Evolutionary conservation across 495 filamentous ascomycete genomes (phyloP), one percentile per base, ranked within the genome.

Genomic region (Staphylotrichum longicolle): DNA sequence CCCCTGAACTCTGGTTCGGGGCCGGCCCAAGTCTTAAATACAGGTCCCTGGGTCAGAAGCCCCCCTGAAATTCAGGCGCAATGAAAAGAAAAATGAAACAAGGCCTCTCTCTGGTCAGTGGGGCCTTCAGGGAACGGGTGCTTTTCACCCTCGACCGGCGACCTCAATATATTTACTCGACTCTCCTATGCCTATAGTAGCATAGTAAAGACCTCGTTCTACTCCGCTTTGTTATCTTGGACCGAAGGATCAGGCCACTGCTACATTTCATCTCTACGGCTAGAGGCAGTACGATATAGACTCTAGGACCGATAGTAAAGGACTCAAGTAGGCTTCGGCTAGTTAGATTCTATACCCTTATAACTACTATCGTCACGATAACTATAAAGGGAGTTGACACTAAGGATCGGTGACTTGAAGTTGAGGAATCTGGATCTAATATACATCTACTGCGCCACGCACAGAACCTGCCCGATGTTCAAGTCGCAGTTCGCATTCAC

Each of bases 291-390:
- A 20, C 53, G 30, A 39, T 45, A 7, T 56, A 9, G 53, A 45
- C 53, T 56, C 39, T 56, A 12, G 53, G 53, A 34, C 39, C 37
- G 53, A 42, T 14, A 39, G 50, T 39, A 8, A 33, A 5, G 50
- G 33, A 39, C 50, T 27, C 20, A 1, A 27, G 20, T 27, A 27
- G 20, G 20, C 20, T 27, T 27, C 50, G 50, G 34, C 50, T 34
- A 53, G 50, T 53, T 39, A 30, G 50, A 53, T 53, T 53, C 50
- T 53, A 34, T 33, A 39, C 50, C 44, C 15, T 47, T 27, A 3
- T 12, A 49, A 54, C 55, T 57, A 57, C 37, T 63, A 27, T 56
- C 50, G 56, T 60, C 57, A 53, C 37, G 60, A 42, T 57, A 30
- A 57, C 48, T 47, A 58, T 27, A 27, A 27, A 27, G 20, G 20